Evolutionary conservation across 306 rosid species (phyloP).

Genomic region (Castanospermum australe): DNA sequence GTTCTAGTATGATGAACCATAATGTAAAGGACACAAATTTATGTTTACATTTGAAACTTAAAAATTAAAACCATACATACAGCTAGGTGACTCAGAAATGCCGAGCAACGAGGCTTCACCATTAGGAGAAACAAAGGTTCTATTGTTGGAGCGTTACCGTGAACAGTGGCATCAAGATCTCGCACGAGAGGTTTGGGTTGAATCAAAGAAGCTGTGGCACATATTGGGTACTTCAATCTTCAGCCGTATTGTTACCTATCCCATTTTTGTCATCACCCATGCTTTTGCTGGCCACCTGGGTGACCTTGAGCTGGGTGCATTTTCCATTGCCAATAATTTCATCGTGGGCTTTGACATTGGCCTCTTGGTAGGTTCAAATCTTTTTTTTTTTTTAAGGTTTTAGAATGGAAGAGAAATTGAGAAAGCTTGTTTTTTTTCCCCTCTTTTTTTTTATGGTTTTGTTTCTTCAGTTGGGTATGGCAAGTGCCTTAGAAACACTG

Average conservation of each 20-base stretch:
- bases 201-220: conserved; percentile 80
- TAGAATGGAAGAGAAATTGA: no score
- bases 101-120: conserved; percentile 27
- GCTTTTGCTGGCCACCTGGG: conserved; percentile 81
- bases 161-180: conserved; percentile 22
- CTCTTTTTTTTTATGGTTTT: neutral
- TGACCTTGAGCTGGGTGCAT: conserved; percentile 67
- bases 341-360: conserved; percentile 70
- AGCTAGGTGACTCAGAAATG: neutral
- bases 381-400: no score
- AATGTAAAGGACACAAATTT: no score
- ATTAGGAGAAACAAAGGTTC: conserved; percentile 35
- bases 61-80: no score
- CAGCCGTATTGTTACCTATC: conserved; percentile 53
- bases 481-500: conserved; percentile 76
- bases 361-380: conserved; percentile 49
- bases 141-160: conserved; percentile 26
- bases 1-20: no score
- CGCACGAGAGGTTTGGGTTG: conserved; percentile 37
- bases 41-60: no score
- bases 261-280: conserved; percentile 68
- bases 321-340: conserved; percentile 60
- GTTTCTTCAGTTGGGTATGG: conserved; percentile 73
- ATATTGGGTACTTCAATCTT: conserved; percentile 73
- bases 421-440: no score